These are phyloP conservation scores for Fusarium armeniacum DNA, from an alignment of 2,329 filamentous ascomycete genomes.

Conservation along the genomic window DNA sequence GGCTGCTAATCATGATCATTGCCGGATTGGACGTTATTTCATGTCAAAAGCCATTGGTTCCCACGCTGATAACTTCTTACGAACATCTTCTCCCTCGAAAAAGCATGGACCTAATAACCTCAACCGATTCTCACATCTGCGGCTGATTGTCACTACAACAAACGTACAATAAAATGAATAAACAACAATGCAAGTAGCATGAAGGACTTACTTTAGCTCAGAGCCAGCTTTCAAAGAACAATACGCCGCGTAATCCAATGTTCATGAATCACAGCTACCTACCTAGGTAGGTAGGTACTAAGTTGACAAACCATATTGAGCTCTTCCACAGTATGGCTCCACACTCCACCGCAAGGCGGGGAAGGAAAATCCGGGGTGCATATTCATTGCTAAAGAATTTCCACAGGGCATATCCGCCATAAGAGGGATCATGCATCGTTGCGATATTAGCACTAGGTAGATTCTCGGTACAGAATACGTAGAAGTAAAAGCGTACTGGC, in stretches of 20 bases:
- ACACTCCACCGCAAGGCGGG: slow-evolving; percentile 42
- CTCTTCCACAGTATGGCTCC: slow-evolving; percentile 15
- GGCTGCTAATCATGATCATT: not conserved
- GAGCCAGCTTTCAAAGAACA: not conserved
- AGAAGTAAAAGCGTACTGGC: not conserved
- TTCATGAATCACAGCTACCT: not conserved
- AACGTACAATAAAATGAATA: not conserved
- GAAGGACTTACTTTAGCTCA: not conserved
- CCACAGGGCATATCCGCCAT: not conserved
- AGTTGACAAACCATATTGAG: slow-evolving; percentile 4
- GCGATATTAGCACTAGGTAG: not conserved
- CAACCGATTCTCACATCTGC: not conserved
- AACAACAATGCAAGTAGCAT: not conserved
- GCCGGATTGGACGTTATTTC: no score
- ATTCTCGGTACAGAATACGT: not conserved
- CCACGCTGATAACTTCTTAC: not conserved
- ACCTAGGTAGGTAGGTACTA: no score
- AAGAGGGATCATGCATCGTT: slow-evolving; percentile 17
- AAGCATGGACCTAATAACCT: not conserved
- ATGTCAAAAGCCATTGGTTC: not conserved
- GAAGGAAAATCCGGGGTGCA: slow-evolving; percentile 49
- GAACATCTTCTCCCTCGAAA: not conserved
- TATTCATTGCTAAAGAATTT: slow-evolving; percentile 24
- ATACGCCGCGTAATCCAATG: slow-evolving; percentile 1
- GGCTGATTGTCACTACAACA: not conserved